Base-by-base conservation (phyloP, 371 early-diverging fungal species). In the Gilbertella persicaria region DNA sequence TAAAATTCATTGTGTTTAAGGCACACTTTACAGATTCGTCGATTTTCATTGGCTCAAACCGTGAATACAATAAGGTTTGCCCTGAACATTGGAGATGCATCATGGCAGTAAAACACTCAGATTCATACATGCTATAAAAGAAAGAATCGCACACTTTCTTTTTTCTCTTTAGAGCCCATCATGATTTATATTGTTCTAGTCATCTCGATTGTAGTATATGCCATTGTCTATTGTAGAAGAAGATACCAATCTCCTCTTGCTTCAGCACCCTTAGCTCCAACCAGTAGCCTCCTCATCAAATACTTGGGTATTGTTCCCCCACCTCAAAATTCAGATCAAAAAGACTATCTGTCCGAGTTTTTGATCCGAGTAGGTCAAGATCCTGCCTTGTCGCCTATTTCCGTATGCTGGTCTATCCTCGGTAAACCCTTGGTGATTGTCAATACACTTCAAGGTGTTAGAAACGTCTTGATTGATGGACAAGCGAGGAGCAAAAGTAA, bases 251-350 rank as follows among this genome's bases (percentile, higher is more conserved):
- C 74, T 5, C 37, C 64, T 4, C 44, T 77, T 9, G 53, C 66
- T 5, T 35, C 43, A 10, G 64, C 64, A 23, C 66, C 72, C n/a
- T 17, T 71, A 0, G 67, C 73, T 17, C 45, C 45, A 9, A 48
- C 58, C 2, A 50, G 58, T 26, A 67, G 60, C 48, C 62, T 73
- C 28, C 57, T 71, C 48, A 43, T 67, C 13, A 57, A 65, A 4
- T 46, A 68, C 24, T 64, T 77, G 58, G 78, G 78, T 2, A 23
- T 71, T 2, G 72, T 71, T 1, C 74, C 73, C 13, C 78, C 78
- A 10, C 71, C 78, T 10, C 63, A 30, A 26, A 57, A 73, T 20
- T 16, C 23, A 0, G 68, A 75, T 4, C 37, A 28, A 12, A 39
- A 45, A 3, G 78, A 77, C 35, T 19, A 53, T 0, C 50, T 77